These are phyloP conservation scores for Cryptococcus maquisensis DNA, from an alignment of 1,284 basidiomycete genomes.

Conservation along the genomic window DNA sequence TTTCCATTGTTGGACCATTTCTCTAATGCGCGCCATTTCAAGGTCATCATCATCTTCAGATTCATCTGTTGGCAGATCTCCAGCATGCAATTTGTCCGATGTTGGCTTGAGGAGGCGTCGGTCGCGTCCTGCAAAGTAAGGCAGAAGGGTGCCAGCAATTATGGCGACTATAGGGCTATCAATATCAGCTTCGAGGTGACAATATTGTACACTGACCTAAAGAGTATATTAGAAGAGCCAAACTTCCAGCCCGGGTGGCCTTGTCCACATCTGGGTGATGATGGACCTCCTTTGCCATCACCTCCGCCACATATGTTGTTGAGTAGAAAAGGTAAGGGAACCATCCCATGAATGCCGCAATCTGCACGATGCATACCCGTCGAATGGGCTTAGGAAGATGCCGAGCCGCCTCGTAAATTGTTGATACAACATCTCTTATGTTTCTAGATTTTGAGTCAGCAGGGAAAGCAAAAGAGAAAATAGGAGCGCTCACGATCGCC, in stretches of 20 bases:
- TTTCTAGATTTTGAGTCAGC: constrained; percentile 23
- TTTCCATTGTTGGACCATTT: constrained; percentile 73
- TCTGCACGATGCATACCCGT: constrained; percentile 72
- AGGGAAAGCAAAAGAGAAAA: background rate
- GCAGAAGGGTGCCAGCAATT: constrained; percentile 72
- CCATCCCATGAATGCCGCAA: constrained; percentile 57
- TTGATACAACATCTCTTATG: constrained; percentile 61
- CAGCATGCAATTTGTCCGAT: constrained; percentile 37
- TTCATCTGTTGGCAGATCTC: constrained; percentile 40
- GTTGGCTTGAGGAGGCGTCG: constrained; percentile 63
- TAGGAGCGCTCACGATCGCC: constrained; percentile 31
- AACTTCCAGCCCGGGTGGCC: constrained; percentile 79
- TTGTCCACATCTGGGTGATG: constrained; percentile 69
- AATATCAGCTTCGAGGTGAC: background rate
- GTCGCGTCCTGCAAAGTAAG: constrained; percentile 74
- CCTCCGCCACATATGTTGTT: constrained; percentile 87
- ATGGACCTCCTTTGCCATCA: constrained; percentile 74
- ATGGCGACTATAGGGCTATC: constrained; percentile 65
- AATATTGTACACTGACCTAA: constrained; percentile 56
- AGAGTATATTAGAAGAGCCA: constrained; percentile 86
- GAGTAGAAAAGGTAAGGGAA: constrained; percentile 94
- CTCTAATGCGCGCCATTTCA: constrained; percentile 63
- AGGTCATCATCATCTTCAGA: constrained; percentile 66
- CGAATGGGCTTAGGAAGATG: constrained; percentile 76
- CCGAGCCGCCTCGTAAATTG: constrained; percentile 68